Conservation (phyloP, 2,329 filamentous ascomycete species). For the Simplicillium aogashimaense region DNA sequence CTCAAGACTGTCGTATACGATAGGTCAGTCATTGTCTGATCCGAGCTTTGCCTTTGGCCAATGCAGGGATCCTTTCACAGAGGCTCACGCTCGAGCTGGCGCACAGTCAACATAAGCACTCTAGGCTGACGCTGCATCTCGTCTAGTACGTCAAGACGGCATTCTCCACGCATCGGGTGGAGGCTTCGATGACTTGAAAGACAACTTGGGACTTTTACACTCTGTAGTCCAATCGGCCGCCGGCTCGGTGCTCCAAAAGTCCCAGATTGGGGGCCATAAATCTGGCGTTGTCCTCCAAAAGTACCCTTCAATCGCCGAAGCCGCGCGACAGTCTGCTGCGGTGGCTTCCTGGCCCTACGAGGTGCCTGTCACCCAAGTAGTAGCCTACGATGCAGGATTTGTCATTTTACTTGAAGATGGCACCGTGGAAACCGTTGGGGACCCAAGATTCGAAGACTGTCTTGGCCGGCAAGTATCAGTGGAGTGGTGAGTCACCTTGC, state of each 20-base stretch:
- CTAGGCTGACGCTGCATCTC: not conserved
- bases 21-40: constrained; percentile 26
- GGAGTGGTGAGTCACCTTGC: constrained; percentile 19
- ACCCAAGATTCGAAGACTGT: constrained; percentile 45
- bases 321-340: constrained; percentile 7
- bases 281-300: constrained; percentile 6
- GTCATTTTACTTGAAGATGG: constrained; percentile 31
- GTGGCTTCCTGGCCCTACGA: constrained; percentile 13
- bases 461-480: constrained; percentile 39
- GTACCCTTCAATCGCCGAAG: constrained; percentile 11
- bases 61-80: too few species aligned
- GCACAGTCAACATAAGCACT: too few species aligned
- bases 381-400: constrained; percentile 39
- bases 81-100: too few species aligned
- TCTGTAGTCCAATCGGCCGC: too few species aligned
- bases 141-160: constrained; percentile 11
- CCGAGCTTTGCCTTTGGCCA: too few species aligned
- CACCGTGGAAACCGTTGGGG: constrained; percentile 44
- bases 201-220: constrained; percentile 1
- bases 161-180: constrained; percentile 12
- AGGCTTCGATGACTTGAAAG: constrained; percentile 1
- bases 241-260: too few species aligned
- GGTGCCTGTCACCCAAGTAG: constrained; percentile 26
- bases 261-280: too few species aligned
- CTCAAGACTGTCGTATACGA: constrained; percentile 32